A percentile compares a stretch with the other conserved stretches of the same genome.
phyloP scores from a whole-genome alignment of 176 grass and related monocot species.

The Guadua angustifolia region DNA sequence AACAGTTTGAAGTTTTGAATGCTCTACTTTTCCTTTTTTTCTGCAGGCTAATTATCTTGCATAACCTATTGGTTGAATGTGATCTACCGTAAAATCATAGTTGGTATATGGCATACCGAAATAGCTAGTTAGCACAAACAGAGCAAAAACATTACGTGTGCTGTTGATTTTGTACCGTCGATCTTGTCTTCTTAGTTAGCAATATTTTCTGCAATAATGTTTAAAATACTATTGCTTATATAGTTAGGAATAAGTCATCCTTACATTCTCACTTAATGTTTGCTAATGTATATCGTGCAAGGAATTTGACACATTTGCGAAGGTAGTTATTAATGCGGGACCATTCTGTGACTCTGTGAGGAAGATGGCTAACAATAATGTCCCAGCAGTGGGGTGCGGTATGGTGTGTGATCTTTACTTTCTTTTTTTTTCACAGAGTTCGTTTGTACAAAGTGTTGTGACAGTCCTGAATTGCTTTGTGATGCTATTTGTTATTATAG shows the following conservation, averaged over 20 bases:
- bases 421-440: too few relatives aligned
- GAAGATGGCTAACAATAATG: conserved; percentile 80
- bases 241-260: not conserved
- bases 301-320: conserved; percentile 81
- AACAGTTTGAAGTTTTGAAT: not conserved
- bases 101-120: not conserved
- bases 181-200: not conserved
- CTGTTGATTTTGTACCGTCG: not conserved
- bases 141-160: not conserved
- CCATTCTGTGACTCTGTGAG: conserved; percentile 88
- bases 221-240: not conserved
- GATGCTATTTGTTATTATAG: too few relatives aligned
- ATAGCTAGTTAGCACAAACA: not conserved
- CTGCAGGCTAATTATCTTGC: not conserved
- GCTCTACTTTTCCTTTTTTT: not conserved
- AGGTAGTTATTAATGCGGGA: conserved; percentile 85
- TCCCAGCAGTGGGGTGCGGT: too few relatives aligned
- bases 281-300: conserved; percentile 57
- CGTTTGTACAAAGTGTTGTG: too few relatives aligned
- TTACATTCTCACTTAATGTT: conserved; percentile 30
- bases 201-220: conserved; percentile 5
- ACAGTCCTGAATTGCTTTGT: too few relatives aligned
- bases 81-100: not conserved
- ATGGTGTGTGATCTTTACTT: too few relatives aligned
- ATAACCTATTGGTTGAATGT: not conserved